Conservation (phyloP, 2,329 filamentous ascomycete species). For the Trichoderma endophyticum region DNA sequence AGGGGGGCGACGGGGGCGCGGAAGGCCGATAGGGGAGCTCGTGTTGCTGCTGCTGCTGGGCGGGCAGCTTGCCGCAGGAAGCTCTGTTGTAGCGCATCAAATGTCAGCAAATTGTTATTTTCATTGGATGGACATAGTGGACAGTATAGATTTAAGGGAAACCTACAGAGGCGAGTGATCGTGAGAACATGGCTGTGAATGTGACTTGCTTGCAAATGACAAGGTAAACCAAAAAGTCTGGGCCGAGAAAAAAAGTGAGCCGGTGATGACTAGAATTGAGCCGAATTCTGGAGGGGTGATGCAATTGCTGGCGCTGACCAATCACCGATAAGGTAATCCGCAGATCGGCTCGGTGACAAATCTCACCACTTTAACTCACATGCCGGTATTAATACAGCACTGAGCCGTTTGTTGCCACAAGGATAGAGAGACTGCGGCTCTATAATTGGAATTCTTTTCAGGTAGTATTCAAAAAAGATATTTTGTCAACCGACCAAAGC, state of each 20-base stretch:
- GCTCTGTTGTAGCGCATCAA: constrained; percentile 27
- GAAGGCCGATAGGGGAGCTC: constrained; percentile 26
- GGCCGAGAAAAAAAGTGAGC: background rate
- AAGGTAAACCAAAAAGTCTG: background rate
- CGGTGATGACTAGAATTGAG: background rate
- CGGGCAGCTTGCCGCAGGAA: constrained; percentile 38
- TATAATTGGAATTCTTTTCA: background rate
- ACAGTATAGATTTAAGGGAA: background rate
- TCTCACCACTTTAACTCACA: background rate
- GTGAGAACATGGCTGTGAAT: constrained; percentile 26
- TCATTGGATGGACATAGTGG: background rate
- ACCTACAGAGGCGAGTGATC: constrained; percentile 26
- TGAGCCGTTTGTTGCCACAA: background rate
- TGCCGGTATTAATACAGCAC: background rate
- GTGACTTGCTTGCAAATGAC: background rate
- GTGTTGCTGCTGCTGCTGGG: constrained; percentile 27
- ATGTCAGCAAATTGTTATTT: background rate
- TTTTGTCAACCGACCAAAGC: background rate
- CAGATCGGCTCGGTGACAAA: constrained; percentile 11
- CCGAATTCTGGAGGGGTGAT: constrained; percentile 13
- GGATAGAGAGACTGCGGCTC: background rate
- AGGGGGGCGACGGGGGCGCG: constrained; percentile 25
- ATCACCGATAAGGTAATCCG: constrained; percentile 12
- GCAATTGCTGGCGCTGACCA: constrained; percentile 20
- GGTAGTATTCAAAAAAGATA: background rate